phyloP scores from a whole-genome alignment of 1,284 basidiomycete species.

The Trametes hirsuta region DNA sequence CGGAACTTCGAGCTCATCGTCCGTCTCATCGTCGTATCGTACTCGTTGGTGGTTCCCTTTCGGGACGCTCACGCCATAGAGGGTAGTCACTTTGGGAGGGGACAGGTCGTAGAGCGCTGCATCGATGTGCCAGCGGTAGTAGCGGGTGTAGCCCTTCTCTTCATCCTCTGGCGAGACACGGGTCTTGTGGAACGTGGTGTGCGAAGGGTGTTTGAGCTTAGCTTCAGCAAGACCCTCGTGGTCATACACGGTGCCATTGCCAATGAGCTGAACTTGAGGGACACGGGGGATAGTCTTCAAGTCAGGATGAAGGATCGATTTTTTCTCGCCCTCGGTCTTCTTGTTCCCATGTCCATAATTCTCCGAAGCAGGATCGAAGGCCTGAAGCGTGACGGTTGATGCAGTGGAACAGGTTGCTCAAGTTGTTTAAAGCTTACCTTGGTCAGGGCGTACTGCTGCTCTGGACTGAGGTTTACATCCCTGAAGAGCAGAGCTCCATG shows the following conservation, averaged over 20 bases:
- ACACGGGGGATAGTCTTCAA: conserved; percentile 86
- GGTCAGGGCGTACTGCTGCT: conserved; percentile 83
- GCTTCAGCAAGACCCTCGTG: conserved; percentile 79
- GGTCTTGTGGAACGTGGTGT: conserved; percentile 90
- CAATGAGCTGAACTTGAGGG: conserved; percentile 87
- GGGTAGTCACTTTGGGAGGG: conserved; percentile 89
- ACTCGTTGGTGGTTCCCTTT: conserved; percentile 67
- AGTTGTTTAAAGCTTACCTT: conserved; percentile 51
- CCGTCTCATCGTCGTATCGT: conserved; percentile 89
- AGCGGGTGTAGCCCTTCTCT: conserved; percentile 75
- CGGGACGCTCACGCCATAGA: conserved; percentile 83
- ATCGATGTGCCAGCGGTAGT: conserved; percentile 95
- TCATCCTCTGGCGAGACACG: conserved; percentile 79
- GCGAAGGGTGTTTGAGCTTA: conserved; percentile 79
- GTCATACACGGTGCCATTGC: conserved; percentile 73
- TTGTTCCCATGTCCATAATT: conserved; percentile 86
- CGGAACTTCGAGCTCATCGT: conserved; percentile 81
- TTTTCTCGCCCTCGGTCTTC: conserved; percentile 71
- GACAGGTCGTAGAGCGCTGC: conserved; percentile 88
- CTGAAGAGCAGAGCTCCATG: conserved; percentile 79
- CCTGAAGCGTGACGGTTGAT: conserved; percentile 37
- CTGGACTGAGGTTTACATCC: conserved; percentile 68
- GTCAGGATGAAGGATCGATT: conserved; percentile 83
- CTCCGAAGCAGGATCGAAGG: conserved; percentile 74
- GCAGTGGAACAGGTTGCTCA: not conserved